Conservation (phyloP, 176 grass and related monocot species). For the Canna indica region DNA sequence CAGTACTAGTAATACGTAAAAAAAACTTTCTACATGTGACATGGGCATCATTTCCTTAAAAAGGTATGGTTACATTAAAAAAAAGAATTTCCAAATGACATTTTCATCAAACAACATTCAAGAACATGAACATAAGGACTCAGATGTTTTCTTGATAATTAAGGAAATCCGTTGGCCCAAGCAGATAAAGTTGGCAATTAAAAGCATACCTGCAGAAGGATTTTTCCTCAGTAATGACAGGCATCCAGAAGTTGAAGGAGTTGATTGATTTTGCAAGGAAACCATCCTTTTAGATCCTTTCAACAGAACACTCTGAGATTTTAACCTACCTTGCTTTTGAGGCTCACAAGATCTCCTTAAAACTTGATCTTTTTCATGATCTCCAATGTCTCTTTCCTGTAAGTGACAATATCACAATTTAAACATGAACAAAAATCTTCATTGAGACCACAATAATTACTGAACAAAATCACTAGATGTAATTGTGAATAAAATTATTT, state of each 20-base stretch:
- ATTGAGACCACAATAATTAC: not conserved
- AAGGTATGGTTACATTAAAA: not conserved
- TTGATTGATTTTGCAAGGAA: conserved; percentile 11
- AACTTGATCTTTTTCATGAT: conserved; percentile 24
- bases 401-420: not conserved
- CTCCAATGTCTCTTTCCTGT: conserved; percentile 29
- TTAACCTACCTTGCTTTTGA: conserved; percentile 21
- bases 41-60: not conserved
- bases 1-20: not conserved
- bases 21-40: not conserved
- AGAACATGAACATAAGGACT: not conserved
- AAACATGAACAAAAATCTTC: no score
- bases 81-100: not conserved
- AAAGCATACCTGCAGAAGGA: conserved; percentile 29
- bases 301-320: conserved; percentile 3
- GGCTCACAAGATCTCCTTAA: conserved; percentile 25
- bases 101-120: not conserved
- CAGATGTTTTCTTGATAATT: not conserved
- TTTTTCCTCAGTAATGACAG: conserved; percentile 32
- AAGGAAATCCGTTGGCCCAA: not conserved
- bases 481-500: no score
- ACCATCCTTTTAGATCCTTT: conserved; percentile 22
- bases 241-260: conserved; percentile 30
- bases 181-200: not conserved
- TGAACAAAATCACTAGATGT: not conserved